A percentile compares a stretch with the other conserved stretches of the same genome.
Evolutionary conservation across 441 rosid species (phyloP).

Genomic region (Mallotus japonicus): DNA sequence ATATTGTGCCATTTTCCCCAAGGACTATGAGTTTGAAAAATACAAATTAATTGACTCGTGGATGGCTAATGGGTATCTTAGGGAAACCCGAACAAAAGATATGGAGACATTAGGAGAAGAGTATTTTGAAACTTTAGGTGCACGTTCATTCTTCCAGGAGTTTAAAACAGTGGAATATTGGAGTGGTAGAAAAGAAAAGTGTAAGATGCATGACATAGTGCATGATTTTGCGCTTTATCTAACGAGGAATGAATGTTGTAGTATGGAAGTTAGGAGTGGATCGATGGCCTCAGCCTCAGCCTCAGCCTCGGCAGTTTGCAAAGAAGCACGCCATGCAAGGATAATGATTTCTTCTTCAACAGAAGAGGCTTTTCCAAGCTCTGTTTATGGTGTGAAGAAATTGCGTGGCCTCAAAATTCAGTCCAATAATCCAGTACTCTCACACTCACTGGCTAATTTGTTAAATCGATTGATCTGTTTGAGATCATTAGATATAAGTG

Average conservation of each 20-base stretch:
- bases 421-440: accelerated
- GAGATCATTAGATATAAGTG: neutral
- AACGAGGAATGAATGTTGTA: neutral
- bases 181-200: accelerated
- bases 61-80: neutral
- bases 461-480: neutral
- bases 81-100: too few relatives aligned
- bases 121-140: neutral
- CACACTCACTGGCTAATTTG: neutral
- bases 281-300: neutral
- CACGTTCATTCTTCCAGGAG: neutral
- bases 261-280: neutral
- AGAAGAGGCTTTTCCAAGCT: too few relatives aligned
- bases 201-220: slow-evolving; percentile 14
- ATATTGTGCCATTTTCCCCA: neutral
- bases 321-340: too few relatives aligned
- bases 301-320: neutral
- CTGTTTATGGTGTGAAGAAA: too few relatives aligned
- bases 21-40: neutral
- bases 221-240: neutral
- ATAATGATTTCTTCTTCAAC: too few relatives aligned
- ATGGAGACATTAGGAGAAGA: neutral
- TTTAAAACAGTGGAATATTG: accelerated
- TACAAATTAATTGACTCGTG: neutral
- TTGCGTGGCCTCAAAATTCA: neutral